Evolutionary conservation across 2,329 filamentous ascomycete species (phyloP), one percentile per base, ranked within the genome.

Genomic region (Ciborinia camelliae): DNA sequence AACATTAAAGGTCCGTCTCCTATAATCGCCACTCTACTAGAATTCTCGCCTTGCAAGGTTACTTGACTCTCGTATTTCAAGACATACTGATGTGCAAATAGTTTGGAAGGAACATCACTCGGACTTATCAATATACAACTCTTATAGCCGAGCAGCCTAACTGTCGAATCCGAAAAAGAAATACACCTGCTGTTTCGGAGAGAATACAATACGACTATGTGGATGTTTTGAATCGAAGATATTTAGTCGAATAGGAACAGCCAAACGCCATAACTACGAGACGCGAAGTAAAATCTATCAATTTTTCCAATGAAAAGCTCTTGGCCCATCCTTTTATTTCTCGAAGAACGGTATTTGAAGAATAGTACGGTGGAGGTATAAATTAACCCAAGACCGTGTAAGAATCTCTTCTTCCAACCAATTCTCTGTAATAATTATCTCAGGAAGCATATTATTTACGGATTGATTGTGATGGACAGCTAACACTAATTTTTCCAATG

Each of bases 181-280:
- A 8, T 47, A 54, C n/a, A 55, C 55, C 41, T 54, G 30, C 23
- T 45, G 45, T 9, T 62, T 62, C 23, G 37, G 18, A 14, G 50
- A 62, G 8, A 43, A 14, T 20, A 47, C 50, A 12, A 35, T n/a
- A 4, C 37, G 30, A 32, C 7, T 55, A 12, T 55, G 26, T 35
- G 50, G 30, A 15, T 45, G 26, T 35, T 55, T 45, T 26, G 28
- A 55, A 35, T 55, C n/a, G 0, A 62, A 55, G 32, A 23, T 55
- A 26, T 62, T 39, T 50, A 18, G 60, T 35, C 5, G 60, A 55
- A n/a, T 12, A 26, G 23, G 50, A 62, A 35, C 8, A 18, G 15
- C 9, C 50, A 20, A 55, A n/a, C n/a, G n/a, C n/a, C n/a, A n/a
- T n/a, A n/a, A n/a, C n/a, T n/a, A n/a, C n/a, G n/a, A n/a, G n/a